Conservation (phyloP, 2,329 filamentous ascomycete genomes). For the Cladosporium sp. region DNA sequence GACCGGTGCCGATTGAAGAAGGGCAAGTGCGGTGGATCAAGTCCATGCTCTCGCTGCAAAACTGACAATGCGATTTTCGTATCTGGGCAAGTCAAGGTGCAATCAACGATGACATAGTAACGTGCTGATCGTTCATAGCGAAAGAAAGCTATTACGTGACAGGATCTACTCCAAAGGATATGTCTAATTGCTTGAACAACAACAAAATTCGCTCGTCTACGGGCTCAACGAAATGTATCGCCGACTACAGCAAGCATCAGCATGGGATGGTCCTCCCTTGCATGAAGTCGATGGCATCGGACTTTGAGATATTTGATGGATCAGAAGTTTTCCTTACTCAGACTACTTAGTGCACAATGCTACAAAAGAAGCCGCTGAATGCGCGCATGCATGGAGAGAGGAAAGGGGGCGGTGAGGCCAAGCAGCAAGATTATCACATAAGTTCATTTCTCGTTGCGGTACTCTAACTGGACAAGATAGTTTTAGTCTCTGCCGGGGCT, state of each 20-base stretch:
- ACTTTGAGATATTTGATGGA: too few relatives aligned
- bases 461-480: too few relatives aligned
- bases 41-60: constrained; percentile 62
- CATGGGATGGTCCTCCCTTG: constrained; percentile 57
- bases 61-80: constrained; percentile 65
- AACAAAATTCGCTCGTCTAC: constrained; percentile 62
- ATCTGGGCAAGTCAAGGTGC: constrained; percentile 49
- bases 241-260: constrained; percentile 52
- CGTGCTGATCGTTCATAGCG: constrained; percentile 36
- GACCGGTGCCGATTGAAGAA: constrained; percentile 67
- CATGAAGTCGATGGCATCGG: too few relatives aligned
- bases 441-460: too few relatives aligned
- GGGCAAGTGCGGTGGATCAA: constrained; percentile 66
- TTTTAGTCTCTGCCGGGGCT: too few relatives aligned
- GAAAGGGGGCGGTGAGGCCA: too few relatives aligned
- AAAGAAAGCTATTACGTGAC: constrained; percentile 66
- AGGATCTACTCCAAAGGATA: constrained; percentile 68
- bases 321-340: too few relatives aligned
- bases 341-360: too few relatives aligned
- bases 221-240: constrained; percentile 63
- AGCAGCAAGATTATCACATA: too few relatives aligned
- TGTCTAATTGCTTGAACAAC: constrained; percentile 67
- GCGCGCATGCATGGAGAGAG: too few relatives aligned
- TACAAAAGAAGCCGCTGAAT: too few relatives aligned
- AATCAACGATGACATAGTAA: not conserved